phyloP scores from a whole-genome alignment of 495 filamentous ascomycete genomes.

The Penicillium nucicola region DNA sequence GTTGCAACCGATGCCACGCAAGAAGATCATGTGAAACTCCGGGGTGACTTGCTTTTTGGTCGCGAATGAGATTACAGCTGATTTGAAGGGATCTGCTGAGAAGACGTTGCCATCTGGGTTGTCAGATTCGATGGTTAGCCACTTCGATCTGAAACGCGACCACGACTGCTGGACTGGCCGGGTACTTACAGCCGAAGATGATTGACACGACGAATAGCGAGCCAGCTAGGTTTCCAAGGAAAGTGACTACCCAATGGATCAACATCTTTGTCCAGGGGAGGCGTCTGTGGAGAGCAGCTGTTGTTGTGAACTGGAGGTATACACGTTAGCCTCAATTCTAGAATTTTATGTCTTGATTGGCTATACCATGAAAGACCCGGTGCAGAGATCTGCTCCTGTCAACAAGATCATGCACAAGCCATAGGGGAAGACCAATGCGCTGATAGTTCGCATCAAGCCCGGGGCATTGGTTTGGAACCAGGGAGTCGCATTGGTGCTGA shows the following conservation, averaged over 20 bases:
- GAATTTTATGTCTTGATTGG: no score
- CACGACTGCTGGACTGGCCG: no score
- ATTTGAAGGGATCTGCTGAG: constrained; percentile 46
- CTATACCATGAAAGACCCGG: constrained; percentile 55
- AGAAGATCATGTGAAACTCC: constrained; percentile 56
- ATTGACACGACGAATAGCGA: constrained; percentile 57
- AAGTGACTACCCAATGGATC: constrained; percentile 54
- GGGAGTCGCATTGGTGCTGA: constrained; percentile 52
- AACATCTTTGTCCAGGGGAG: constrained; percentile 48
- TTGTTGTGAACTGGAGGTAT: constrained; percentile 44
- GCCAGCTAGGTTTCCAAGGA: constrained; percentile 58
- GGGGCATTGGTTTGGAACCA: constrained; percentile 62
- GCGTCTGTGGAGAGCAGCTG: constrained; percentile 52
- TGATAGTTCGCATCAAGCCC: constrained; percentile 55
- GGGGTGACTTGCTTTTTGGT: constrained; percentile 55
- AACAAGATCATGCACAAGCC: constrained; percentile 58
- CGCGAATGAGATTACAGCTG: constrained; percentile 48
- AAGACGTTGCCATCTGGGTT: constrained; percentile 54
- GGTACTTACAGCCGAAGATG: constrained; percentile 52
- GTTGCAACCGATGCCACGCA: constrained; percentile 60
- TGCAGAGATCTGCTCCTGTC: constrained; percentile 59
- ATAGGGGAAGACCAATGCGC: constrained; percentile 55
- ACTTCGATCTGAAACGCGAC: no score
- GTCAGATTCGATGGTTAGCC: background rate
- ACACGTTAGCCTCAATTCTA: background rate